Evolutionary conservation across 2,329 filamentous ascomycete genomes (phyloP), one percentile per base, ranked within the genome.

Genomic region (Nemania diffusa): DNA sequence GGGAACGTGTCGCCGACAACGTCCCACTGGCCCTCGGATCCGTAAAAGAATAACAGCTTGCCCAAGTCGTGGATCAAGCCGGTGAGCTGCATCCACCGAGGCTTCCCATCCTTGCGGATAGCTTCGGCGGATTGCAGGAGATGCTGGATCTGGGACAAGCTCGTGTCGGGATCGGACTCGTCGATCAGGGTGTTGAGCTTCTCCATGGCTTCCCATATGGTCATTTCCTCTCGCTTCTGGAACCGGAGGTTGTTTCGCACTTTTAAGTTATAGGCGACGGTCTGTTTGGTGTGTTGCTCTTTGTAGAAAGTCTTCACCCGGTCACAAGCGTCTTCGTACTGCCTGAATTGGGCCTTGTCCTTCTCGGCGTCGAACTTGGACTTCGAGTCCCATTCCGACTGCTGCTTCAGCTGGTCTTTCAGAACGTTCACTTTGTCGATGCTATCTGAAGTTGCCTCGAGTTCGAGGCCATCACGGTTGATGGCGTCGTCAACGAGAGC

Each of bases 161-260:
- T 89, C 52, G 94, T 97, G 82, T 97, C 93, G 1, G 94, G 94
- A 82, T 97, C 94, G 22, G 91, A 94, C 81, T 97, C 92, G 81
- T 97, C 94, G 79, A 97, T 92, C 59, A 97, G 87, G 0, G 91
- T 93, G 85, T 97, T 93, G 76, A 97, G 90, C 81, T 93, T 94
- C 86, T 97, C 92, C 82, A 97, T 96, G 22, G 94, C 94, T 79
- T 97, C 85, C 94, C 93, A 97, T 78, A 97, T 86, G 69, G 90
- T 91, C 92, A 97, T 93, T 79, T 91, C 86, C 17, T 91, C 88
- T 61, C 84, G 82, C 46, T 75, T 76, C 20, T 91, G 88, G 71
- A 84, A 85, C 79, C 89, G 83, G 82, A 93, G 92, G 62, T 86
- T 82, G 73, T 91, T 89, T 62, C 94, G 92, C 15, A 92, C 92